Evolutionary conservation across 192 early-diverging fungal genomes (phyloP), one percentile per base, ranked within the genome.

Genomic region (Backusella luteola): DNA sequence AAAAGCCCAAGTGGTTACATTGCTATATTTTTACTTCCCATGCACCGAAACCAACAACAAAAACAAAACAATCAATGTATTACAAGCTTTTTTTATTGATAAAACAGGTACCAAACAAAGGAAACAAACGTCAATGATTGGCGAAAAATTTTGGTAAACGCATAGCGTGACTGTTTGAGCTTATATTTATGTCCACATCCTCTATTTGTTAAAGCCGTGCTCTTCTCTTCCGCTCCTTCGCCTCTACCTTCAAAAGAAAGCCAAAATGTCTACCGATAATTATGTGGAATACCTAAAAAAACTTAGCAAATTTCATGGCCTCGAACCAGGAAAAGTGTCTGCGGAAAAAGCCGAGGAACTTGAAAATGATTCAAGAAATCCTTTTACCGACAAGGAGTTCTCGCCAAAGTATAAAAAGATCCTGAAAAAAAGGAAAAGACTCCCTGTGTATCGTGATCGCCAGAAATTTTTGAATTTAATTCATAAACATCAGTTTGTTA

Each of bases 401-500:
- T 89, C 92, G 19, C 85, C 90, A n/a, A 91, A 91, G 78, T 99
- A 99, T 87, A 85, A 86, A 53, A 87, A 92, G 56, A 96, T 99
- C 73, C 84, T 99, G 69, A 83, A 83, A 44, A 93, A 91, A 77
- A 92, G 98, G 39, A 89, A 94, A 66, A 90, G 90, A 49, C 91
- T 99, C 56, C 98, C 98, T 38, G 97, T 99, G 26, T 92, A 98
- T 85, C 92, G 93, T 74, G 96, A 99, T 82, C 90, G 98, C 41
- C 84, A 90, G 35, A 91, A 94, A 77, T 99, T 99, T 81, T 84
- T 99, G 34, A 87, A 96, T 35, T 83, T 99, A 78, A 79, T 99
- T 6, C 97, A 99, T 81, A 89, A 88, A 14, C 96, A 97, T 87
- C 98, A 98, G 82, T 94, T 94, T 77, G 82, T 99, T 17, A 93